Conservation (phyloP, 768 basidiomycete genomes). For the Suillus tomentosus region DNA sequence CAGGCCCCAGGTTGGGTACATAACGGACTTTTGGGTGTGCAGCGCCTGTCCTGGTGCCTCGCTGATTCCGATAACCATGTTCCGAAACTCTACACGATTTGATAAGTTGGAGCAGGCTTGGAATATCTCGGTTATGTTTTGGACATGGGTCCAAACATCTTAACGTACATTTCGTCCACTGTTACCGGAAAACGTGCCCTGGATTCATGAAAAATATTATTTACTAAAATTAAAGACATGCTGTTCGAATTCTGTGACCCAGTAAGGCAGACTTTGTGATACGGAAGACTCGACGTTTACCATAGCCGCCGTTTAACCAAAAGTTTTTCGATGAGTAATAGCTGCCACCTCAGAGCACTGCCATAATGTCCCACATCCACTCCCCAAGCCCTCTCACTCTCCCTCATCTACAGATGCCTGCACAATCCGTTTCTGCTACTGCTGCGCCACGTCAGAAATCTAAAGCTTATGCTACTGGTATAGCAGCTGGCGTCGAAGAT, state of each 20-base stretch:
- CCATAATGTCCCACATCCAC: slow-evolving; percentile 70
- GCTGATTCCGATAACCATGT: neutral
- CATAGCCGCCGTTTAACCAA: slow-evolving; percentile 22
- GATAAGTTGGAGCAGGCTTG: neutral
- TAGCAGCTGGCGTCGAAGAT: slow-evolving; percentile 81
- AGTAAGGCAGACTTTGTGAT: slow-evolving; percentile 16
- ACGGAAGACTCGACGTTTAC: slow-evolving; percentile 20
- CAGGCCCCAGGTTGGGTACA: slow-evolving; percentile 2
- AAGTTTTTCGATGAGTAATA: slow-evolving; percentile 29
- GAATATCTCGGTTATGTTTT: neutral
- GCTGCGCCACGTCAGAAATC: slow-evolving; percentile 48
- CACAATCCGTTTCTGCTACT: slow-evolving; percentile 29
- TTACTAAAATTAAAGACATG: slow-evolving; percentile 5
- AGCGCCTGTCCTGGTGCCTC: slow-evolving; percentile 3
- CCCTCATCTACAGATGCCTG: slow-evolving; percentile 39
- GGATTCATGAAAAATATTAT: neutral
- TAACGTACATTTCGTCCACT: neutral
- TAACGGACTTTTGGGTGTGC: neutral
- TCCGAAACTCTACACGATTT: neutral
- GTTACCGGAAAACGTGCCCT: neutral
- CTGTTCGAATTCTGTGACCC: slow-evolving; percentile 6
- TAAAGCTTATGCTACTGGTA: slow-evolving; percentile 55
- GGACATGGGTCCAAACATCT: neutral
- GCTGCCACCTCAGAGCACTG: slow-evolving; percentile 35
- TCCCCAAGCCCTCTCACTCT: slow-evolving; percentile 54